These are phyloP conservation scores for Skeletonema marinoi DNA, from an alignment of 108 stramenopile species.

Conservation along the genomic window DNA sequence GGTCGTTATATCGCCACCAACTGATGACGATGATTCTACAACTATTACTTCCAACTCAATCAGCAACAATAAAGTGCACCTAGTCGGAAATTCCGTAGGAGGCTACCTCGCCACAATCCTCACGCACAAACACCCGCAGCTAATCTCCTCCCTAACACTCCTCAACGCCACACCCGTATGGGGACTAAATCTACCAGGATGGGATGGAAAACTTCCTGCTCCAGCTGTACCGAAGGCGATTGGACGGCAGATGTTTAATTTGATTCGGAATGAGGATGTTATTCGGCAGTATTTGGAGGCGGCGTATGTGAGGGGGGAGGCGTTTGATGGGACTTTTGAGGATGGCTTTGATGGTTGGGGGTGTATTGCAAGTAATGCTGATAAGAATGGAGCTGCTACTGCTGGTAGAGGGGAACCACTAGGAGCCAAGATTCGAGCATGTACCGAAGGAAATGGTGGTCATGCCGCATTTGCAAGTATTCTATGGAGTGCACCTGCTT, in stretches of 20 bases:
- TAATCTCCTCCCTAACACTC: slow-evolving; percentile 56
- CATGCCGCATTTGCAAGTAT: slow-evolving; percentile 88
- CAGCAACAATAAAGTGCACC: slow-evolving; percentile 44
- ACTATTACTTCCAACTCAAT: no score
- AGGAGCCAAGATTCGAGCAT: slow-evolving; percentile 55
- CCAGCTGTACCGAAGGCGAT: slow-evolving; percentile 60
- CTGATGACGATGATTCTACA: slow-evolving; percentile 1
- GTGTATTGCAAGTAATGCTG: neutral
- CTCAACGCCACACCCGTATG: slow-evolving; percentile 90
- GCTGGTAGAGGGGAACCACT: slow-evolving; percentile 23
- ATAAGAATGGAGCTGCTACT: neutral
- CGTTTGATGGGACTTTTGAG: slow-evolving; percentile 54
- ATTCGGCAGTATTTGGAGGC: slow-evolving; percentile 69
- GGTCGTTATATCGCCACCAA: slow-evolving; percentile 39
- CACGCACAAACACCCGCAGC: slow-evolving; percentile 54
- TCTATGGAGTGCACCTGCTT: slow-evolving; percentile 72
- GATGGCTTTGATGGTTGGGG: slow-evolving; percentile 11
- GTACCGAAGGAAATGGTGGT: slow-evolving; percentile 79
- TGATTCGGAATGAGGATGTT: slow-evolving; percentile 60
- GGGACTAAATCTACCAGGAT: slow-evolving; percentile 83
- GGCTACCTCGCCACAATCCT: slow-evolving; percentile 74
- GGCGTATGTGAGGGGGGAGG: slow-evolving; percentile 53
- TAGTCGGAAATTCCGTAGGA: slow-evolving; percentile 83
- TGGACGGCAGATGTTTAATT: slow-evolving; percentile 71
- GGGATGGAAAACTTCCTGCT: slow-evolving; percentile 71